A percentile compares a stretch with the other conserved stretches of the same genome.
Evolutionary conservation across 345 rosid genomes (phyloP).

Genomic region (Clarkia xantiana): DNA sequence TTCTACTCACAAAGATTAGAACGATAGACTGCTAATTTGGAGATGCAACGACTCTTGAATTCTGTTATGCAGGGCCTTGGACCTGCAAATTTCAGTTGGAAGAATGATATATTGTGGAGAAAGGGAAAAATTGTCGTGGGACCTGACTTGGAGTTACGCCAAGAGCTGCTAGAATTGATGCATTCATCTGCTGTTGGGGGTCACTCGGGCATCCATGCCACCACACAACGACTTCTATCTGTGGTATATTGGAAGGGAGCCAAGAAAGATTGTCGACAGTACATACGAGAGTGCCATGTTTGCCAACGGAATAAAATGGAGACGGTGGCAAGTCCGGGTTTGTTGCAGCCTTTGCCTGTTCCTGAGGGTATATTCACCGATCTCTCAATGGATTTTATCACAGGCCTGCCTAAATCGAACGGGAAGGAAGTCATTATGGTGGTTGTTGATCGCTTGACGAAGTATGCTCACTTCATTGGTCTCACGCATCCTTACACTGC

Average conservation of each 20-base stretch:
- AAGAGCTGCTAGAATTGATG: background rate
- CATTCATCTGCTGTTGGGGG: background rate
- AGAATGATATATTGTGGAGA: background rate
- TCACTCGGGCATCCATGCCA: background rate
- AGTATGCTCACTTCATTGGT: too few species aligned
- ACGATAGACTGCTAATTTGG: background rate
- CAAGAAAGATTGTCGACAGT: background rate
- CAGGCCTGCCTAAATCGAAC: background rate
- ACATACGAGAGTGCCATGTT: background rate
- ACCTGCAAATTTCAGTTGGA: too few species aligned
- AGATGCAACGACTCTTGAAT: background rate
- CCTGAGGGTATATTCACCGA: too few species aligned
- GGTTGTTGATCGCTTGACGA: too few species aligned
- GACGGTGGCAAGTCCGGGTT: background rate
- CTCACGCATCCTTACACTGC: background rate
- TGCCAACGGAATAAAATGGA: background rate
- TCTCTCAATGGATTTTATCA: background rate
- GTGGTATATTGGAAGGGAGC: background rate
- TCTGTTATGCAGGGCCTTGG: background rate
- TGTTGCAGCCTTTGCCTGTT: background rate
- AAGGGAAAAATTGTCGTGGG: conserved; percentile 2
- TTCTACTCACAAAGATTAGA: background rate
- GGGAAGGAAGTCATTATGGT: background rate
- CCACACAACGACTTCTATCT: background rate
- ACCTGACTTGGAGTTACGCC: background rate